Conservation (phyloP, 345 rosid species). For the Punica granatum region DNA sequence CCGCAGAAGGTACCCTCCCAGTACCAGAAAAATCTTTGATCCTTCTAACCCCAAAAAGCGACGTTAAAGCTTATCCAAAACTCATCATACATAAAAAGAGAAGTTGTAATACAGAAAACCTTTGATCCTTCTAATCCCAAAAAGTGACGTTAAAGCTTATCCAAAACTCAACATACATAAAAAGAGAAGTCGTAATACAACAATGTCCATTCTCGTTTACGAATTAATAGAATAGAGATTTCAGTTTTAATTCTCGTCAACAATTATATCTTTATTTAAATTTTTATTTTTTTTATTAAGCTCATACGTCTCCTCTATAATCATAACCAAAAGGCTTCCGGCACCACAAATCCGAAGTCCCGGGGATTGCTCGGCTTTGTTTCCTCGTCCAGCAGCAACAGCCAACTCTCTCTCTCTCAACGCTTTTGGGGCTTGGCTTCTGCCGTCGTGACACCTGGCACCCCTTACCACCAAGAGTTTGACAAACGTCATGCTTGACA, state of each 20-base stretch:
- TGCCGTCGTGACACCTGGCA: conserved; percentile 21
- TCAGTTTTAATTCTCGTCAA: no score
- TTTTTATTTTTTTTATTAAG: no score
- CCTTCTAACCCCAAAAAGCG: conserved; percentile 3
- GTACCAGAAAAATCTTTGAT: no score
- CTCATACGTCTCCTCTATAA: no score
- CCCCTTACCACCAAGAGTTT: conserved; percentile 4
- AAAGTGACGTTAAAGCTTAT: conserved; percentile 30
- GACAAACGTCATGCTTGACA: conserved; percentile 25
- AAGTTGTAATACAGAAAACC: not conserved
- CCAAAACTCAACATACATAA: conserved; percentile 6
- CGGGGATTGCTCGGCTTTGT: conserved; percentile 12
- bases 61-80: conserved; percentile 31
- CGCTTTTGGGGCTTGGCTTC: not conserved
- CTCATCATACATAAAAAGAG: not conserved
- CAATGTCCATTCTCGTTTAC: no score
- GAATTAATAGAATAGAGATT: no score
- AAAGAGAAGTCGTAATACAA: not conserved
- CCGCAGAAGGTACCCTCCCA: no score
- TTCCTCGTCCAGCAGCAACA: conserved; percentile 31
- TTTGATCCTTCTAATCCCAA: not conserved
- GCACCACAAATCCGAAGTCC: no score
- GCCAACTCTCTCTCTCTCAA: not conserved
- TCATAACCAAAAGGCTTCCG: no score
- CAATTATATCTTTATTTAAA: no score